A percentile compares a stretch with the other conserved stretches of the same genome.
These are phyloP conservation scores for Proliferodiscus dingleyae DNA, from an alignment of 2,329 filamentous ascomycete species.

Conservation along the genomic window DNA sequence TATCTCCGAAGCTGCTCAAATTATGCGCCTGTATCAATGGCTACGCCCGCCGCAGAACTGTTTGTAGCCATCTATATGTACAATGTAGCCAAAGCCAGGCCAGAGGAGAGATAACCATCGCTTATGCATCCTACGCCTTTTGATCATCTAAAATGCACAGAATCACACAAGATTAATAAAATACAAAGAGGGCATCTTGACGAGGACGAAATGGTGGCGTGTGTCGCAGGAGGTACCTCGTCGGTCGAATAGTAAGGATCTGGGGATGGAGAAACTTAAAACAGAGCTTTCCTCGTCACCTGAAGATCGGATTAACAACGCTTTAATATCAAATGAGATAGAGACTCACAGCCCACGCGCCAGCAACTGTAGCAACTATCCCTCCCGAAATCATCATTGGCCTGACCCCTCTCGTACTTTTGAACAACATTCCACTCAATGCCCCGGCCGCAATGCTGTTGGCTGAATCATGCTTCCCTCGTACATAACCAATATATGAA, in stretches of 20 bases:
- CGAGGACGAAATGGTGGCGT: constrained; percentile 11
- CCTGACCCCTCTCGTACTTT: constrained; percentile 83
- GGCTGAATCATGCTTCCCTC: constrained; percentile 82
- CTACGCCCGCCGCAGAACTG: constrained; percentile 16
- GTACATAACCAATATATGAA: constrained; percentile 70
- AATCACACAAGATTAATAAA: constrained; percentile 25
- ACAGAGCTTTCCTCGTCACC: constrained; percentile 47
- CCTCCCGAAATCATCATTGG: constrained; percentile 94
- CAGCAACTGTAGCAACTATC: constrained; percentile 81
- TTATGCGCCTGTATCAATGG: constrained; percentile 21
- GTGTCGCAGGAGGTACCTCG: constrained; percentile 3
- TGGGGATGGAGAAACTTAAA: constrained; percentile 31
- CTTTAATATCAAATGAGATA: neutral
- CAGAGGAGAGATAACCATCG: constrained; percentile 34
- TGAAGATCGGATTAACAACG: constrained; percentile 24
- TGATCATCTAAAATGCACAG: constrained; percentile 30
- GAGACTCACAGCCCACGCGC: constrained; percentile 79
- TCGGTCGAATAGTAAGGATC: neutral
- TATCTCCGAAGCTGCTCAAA: constrained; percentile 10
- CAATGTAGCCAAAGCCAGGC: constrained; percentile 26
- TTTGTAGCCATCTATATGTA: constrained; percentile 30
- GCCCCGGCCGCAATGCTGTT: constrained; percentile 85
- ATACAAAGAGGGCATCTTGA: constrained; percentile 23
- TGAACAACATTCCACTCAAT: constrained; percentile 90
- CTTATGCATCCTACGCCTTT: constrained; percentile 32